Conservation (phyloP, 805 yeast species). For the Metschnikowia cubensis region DNA sequence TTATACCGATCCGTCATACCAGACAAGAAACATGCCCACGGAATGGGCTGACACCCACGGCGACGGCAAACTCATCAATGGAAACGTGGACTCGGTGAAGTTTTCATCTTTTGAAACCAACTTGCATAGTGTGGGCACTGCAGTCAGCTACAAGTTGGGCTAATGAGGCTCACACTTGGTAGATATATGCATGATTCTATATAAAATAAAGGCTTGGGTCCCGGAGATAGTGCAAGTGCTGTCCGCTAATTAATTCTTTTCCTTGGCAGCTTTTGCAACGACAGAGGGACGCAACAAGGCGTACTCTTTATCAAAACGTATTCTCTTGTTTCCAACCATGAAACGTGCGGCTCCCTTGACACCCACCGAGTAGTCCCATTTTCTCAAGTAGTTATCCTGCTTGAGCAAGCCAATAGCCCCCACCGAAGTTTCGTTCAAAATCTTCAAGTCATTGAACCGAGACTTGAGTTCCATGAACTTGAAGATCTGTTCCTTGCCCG, state of each 20-base stretch:
- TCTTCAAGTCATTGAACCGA: slow-evolving; percentile 37
- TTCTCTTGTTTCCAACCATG: slow-evolving; percentile 47
- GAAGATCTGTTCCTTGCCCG: slow-evolving; percentile 47
- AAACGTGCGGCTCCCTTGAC: slow-evolving; percentile 45
- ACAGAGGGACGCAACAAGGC: slow-evolving; percentile 14
- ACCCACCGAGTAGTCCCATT: slow-evolving; percentile 41
- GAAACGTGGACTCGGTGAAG: slow-evolving; percentile 60
- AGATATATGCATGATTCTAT: slow-evolving; percentile 1
- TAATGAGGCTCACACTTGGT: background rate
- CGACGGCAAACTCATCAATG: slow-evolving; percentile 52
- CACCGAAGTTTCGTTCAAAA: slow-evolving; percentile 30
- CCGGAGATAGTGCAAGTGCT: background rate
- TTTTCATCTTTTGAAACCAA: slow-evolving; percentile 66
- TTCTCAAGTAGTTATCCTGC: slow-evolving; percentile 45
- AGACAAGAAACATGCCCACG: slow-evolving; percentile 55
- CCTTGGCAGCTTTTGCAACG: background rate
- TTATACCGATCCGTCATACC: slow-evolving; percentile 59
- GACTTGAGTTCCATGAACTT: slow-evolving; percentile 43
- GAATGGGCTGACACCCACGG: slow-evolving; percentile 78
- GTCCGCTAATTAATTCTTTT: background rate
- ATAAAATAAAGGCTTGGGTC: background rate
- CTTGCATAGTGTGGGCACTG: slow-evolving; percentile 66
- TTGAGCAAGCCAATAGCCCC: slow-evolving; percentile 25
- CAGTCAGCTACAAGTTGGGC: slow-evolving; percentile 54
- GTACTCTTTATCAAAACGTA: slow-evolving; percentile 41